phyloP scores from a whole-genome alignment of 2,329 filamentous ascomycete genomes.

The Pseudogymnoascus sp. region DNA sequence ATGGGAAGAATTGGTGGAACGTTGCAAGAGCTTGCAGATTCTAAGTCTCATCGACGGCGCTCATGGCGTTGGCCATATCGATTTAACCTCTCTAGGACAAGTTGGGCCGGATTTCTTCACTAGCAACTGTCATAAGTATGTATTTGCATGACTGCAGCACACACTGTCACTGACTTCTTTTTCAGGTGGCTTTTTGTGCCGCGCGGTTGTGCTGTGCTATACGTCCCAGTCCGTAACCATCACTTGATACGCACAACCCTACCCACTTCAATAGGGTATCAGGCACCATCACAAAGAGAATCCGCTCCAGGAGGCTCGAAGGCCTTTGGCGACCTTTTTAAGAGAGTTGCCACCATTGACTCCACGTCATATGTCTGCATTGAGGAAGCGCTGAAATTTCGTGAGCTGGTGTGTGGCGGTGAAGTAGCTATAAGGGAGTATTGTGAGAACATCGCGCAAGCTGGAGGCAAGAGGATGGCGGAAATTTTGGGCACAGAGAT shows the following conservation, averaged over 20 bases:
- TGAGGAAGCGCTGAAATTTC: slow-evolving; percentile 64
- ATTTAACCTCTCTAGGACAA: slow-evolving; percentile 54
- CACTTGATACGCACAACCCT: not conserved
- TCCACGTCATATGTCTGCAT: slow-evolving; percentile 64
- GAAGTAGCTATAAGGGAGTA: slow-evolving; percentile 64
- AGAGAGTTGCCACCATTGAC: slow-evolving; percentile 57
- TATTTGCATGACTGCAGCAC: not conserved
- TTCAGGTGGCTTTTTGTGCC: not conserved
- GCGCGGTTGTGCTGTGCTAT: not conserved
- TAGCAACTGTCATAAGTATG: slow-evolving; percentile 85
- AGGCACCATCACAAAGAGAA: slow-evolving; percentile 39
- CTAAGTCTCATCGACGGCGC: slow-evolving; percentile 75
- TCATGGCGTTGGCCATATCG: slow-evolving; percentile 70
- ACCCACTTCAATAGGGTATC: not conserved
- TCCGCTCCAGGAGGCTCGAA: not conserved
- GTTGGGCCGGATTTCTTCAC: slow-evolving; percentile 80
- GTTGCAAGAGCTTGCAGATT: slow-evolving; percentile 59
- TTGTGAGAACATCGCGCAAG: slow-evolving; percentile 51
- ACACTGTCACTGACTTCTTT: not conserved
- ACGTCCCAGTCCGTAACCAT: not conserved
- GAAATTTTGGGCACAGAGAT: slow-evolving; percentile 60
- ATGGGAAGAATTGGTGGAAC: slow-evolving; percentile 56
- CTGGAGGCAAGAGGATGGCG: slow-evolving; percentile 55
- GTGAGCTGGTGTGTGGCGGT: slow-evolving; percentile 60
- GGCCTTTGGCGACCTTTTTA: not conserved